Base-by-base conservation (phyloP, 352 stramenopile genomes). In the Globisporangium iwayamae region DNA sequence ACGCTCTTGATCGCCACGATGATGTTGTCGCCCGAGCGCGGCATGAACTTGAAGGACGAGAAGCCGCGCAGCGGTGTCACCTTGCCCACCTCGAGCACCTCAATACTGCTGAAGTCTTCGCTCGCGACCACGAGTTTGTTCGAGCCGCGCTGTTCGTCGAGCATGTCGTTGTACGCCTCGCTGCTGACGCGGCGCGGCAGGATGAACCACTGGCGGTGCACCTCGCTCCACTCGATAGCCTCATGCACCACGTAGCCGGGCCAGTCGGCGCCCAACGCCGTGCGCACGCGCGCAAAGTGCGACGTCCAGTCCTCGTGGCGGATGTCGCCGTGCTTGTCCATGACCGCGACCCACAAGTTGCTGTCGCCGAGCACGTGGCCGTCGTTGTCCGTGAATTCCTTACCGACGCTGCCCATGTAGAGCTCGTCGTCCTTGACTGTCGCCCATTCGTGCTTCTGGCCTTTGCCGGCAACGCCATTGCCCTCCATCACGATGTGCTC, bases 361-460 rank as follows among this genome's bases (percentile, higher is more conserved):
- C 97, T 98, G 52, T 96, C 96, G 63, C 97, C 95, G 16, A 96
- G 81, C 67, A 99, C 85, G 30, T 83, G 85, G 56, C 96, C 96
- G 71, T 96, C 84, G 56, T 86, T 85, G 66, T 94, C 84, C 0
- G 91, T 98, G 69, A 93, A 98, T 73, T 98, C 93, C 75, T 98
- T 98, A 62, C 94, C 94, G 16, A 98, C 93, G 61, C 85, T 98
- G 48, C 98, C 98, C 75, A 99, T 96, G 64, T 96, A 97, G n/a
- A 99, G 79, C 73, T 98, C 90, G 39, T 85, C 94, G 76, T 99
- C 94, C 76, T 99, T 99, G 62, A 99, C 94, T 0, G 97, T 99
- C 4, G 96, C 93, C 98, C 98, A 99, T 80, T 99, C 98, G 77
- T 96, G 97, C 74, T 99, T 99, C 87, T 99, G 98, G 16, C 97